Evolutionary conservation across 2,329 filamentous ascomycete species (phyloP), one percentile per base, ranked within the genome.

Genomic region (Chaetothyriales sp.): DNA sequence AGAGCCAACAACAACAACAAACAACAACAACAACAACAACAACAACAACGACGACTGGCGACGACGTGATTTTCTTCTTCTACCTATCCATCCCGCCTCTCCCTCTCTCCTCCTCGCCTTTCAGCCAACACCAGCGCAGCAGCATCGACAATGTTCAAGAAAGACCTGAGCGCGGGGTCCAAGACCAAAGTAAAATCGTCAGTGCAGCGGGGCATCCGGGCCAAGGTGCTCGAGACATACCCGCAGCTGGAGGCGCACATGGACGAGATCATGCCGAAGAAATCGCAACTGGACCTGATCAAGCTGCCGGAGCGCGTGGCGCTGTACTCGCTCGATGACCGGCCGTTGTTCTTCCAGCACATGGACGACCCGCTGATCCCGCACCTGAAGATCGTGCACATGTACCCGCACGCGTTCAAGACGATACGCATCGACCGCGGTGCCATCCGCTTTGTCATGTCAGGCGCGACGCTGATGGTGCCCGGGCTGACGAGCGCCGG

Each of bases 111-210:
- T 6, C 6, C 6, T 25, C 22, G 3, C 22, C 22, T 25, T 3
- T 25, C 22, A 28, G 13, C 19, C 10, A 46, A 18, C 10, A 22
- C 10, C 10, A 40, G 5, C 10, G 15, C 9, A 40, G 33, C 1
- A 15, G 9, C n/a, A 48, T 8, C 44, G 48, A 47, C 44, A 53
- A 60, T 61, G 58, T 61, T 61, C 49, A 54, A 57, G 48, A 57
- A 56, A 58, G 51, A 59, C 50, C 82, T 95, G 67, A 74, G 81
- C 63, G 73, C 83, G 22, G 81, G 85, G 60, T 83, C 86, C 52
- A 94, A 92, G 73, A 88, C 89, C 62, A 97, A 97, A 76, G 87
- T 97, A 70, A 98, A 97, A 73, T 95, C 90, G 59, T 95, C 89
- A 20, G 87, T 88, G 52, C 89, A 95, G 74, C 86, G 92, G 64